These are phyloP conservation scores for Coniella vitis DNA, from an alignment of 2,329 filamentous ascomycete genomes.

Conservation along the genomic window DNA sequence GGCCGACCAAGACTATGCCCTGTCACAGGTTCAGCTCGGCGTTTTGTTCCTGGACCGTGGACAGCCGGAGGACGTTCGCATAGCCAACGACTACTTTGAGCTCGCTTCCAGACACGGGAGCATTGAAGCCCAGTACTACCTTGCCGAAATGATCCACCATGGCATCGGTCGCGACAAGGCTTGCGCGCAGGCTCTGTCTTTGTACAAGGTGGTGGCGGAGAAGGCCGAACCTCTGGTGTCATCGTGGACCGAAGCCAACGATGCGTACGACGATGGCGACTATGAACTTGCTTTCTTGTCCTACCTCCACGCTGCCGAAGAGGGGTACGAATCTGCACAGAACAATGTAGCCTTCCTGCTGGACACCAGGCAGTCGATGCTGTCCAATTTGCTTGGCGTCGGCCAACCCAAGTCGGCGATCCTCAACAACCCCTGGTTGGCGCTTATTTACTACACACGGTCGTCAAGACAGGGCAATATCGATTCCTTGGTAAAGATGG, in stretches of 20 bases:
- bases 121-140: constrained; percentile 86
- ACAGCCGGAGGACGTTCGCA: constrained; percentile 57
- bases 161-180: constrained; percentile 74
- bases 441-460: constrained; percentile 89
- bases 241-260: constrained; percentile 75
- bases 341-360: constrained; percentile 85
- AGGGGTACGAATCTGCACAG: constrained; percentile 84
- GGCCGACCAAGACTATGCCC: constrained; percentile 73
- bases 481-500: constrained; percentile 94
- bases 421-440: constrained; percentile 52
- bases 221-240: constrained; percentile 67
- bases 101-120: constrained; percentile 74
- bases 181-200: constrained; percentile 68
- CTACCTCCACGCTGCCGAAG: constrained; percentile 83
- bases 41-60: constrained; percentile 83
- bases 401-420: constrained; percentile 29
- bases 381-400: constrained; percentile 48
- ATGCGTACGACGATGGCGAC: constrained; percentile 73
- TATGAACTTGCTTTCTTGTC: constrained; percentile 71
- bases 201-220: constrained; percentile 77
- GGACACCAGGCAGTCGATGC: constrained; percentile 61
- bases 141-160: constrained; percentile 78
- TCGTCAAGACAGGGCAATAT: constrained; percentile 90
- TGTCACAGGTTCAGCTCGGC: constrained; percentile 77
- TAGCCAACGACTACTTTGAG: constrained; percentile 81